Evolutionary conservation across 2,329 filamentous ascomycete genomes (phyloP), one percentile per base, ranked within the genome.

Genomic region (Mycosphaerelloides madeirae): DNA sequence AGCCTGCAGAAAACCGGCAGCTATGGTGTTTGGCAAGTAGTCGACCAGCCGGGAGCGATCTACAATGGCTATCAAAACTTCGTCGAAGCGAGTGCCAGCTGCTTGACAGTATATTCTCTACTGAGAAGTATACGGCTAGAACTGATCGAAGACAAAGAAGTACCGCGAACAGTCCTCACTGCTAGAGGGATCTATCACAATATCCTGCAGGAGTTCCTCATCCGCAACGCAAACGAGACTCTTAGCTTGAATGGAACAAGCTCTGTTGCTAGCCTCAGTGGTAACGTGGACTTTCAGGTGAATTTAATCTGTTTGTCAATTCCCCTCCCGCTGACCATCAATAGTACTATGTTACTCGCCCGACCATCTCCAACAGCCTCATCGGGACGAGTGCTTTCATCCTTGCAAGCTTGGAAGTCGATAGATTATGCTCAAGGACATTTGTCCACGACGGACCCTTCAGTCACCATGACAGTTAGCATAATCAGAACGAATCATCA

Each of bases 1-100:
- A 52, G 50, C 29, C 38, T 52, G 7, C 38, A 34, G 6, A 28
- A 43, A 11, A 53, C 46, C 6, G 54, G 51, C 13, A 33, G 18
- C 2, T 51, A 56, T 0, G 77, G 70, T 2, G 81, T 79, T 72
- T 81, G 77, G 74, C 67, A 79, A 49, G 64, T 81, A 31, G 72
- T 81, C 64, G 71, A 70, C 46, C 68, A 72, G 31, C 69, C 71
- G 0, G 70, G 53, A 6, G 68, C 1, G 54, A 60, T 2, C 43
- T 46, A 49, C 34, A 25, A 31, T 11, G 49, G 41, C 1, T 18
- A 68, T 25, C 75, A 73, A 0, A 83, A 83, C 56, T 83, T 80
- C 55, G 68, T 83, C 31, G 79, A 83, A 65, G 76, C 74, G 25
- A 80, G 76, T 41, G 76, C 71, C 9, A 75, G 72, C 8, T 74